phyloP scores from a whole-genome alignment of 495 filamentous ascomycete genomes.

The Podospora pseudocomata region DNA sequence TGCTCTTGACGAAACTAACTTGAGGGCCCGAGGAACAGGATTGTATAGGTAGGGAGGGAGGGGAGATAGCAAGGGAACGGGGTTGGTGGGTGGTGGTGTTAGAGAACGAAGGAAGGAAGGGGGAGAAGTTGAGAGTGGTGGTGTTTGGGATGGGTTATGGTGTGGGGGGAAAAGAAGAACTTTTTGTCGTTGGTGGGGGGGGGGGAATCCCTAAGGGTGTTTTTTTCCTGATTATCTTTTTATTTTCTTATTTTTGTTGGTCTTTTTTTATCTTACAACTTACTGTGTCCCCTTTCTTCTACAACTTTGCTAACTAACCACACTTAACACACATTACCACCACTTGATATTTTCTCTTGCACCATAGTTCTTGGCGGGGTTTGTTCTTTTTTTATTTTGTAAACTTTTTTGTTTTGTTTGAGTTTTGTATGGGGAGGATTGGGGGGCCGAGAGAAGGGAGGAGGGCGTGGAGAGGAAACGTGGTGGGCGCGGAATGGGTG shows the following conservation, averaged over 20 bases:
- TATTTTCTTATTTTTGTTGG: constrained; percentile 8
- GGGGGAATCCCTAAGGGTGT: constrained; percentile 2
- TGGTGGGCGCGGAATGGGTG: neutral
- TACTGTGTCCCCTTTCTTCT: neutral
- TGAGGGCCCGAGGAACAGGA: neutral
- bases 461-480: neutral
- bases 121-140: neutral
- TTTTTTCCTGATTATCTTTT: constrained; percentile 2
- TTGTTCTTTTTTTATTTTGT: neutral
- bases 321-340: constrained; percentile 14
- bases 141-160: neutral
- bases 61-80: neutral
- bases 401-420: constrained; percentile 5
- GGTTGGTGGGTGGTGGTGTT: too few relatives aligned
- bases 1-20: neutral
- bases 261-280: neutral
- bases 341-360: constrained; percentile 15
- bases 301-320: neutral
- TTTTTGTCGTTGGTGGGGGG: neutral
- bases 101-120: neutral
- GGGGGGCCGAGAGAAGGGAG: neutral
- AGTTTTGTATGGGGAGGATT: neutral
- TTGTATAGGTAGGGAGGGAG: too few relatives aligned
- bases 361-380: constrained; percentile 2
- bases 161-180: neutral